These are phyloP conservation scores for Cyberlindnera euphorbiae DNA, from an alignment of 805 yeast genomes.

Conservation along the genomic window DNA sequence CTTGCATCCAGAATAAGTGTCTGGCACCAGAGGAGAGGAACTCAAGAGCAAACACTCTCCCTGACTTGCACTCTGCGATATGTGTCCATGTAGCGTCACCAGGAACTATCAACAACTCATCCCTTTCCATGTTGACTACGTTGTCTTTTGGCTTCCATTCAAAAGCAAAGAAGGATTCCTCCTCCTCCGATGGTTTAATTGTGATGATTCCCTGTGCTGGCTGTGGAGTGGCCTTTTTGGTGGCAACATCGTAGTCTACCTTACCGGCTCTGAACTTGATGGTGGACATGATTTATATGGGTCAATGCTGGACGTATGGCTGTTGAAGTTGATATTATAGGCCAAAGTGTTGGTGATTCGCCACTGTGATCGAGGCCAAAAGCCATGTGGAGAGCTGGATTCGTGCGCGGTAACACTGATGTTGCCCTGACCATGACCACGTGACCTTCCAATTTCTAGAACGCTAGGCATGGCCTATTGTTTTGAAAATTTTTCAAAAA, in stretches of 20 bases:
- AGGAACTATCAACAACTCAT: conserved; percentile 70
- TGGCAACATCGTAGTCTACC: conserved; percentile 57
- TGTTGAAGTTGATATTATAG: too few species aligned
- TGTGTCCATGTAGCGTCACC: conserved; percentile 82
- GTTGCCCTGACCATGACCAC: neutral
- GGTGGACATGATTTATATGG: conserved; percentile 9
- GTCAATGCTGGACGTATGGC: too few species aligned
- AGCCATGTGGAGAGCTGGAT: too few species aligned
- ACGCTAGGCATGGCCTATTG: neutral
- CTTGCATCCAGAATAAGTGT: conserved; percentile 68
- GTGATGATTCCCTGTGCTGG: conserved; percentile 63
- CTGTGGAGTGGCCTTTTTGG: conserved; percentile 63
- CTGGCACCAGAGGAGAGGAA: conserved; percentile 61
- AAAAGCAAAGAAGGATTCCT: conserved; percentile 65
- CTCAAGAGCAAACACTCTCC: conserved; percentile 68
- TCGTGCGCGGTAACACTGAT: too few species aligned
- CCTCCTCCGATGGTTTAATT: conserved; percentile 60
- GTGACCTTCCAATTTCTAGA: neutral
- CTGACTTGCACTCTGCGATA: conserved; percentile 64
- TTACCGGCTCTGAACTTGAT: conserved; percentile 72
- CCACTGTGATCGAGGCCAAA: too few species aligned
- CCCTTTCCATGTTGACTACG: conserved; percentile 41
- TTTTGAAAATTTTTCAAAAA: neutral
- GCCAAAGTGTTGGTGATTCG: neutral
- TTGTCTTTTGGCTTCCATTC: conserved; percentile 66